Evolutionary conservation across 768 basidiomycete species (phyloP).

Genomic region (Termitomyces sp.): DNA sequence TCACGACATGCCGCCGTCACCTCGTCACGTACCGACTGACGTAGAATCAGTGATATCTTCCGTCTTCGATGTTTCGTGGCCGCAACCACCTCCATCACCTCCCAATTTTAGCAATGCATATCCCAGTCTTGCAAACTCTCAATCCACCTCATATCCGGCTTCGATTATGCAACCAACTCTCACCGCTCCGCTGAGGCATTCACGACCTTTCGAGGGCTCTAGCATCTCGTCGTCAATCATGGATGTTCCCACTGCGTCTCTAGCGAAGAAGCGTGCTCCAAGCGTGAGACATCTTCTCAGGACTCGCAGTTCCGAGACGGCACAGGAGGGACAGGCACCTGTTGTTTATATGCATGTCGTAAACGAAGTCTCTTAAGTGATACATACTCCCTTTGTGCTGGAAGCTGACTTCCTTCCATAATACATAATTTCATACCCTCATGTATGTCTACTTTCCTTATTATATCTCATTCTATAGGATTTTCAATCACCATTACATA

Average conservation of each 20-base stretch:
- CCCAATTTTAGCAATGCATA: neutral
- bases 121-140: neutral
- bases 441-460: neutral
- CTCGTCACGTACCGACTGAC: constrained; percentile 23
- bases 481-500: neutral
- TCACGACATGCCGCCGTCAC: constrained; percentile 12
- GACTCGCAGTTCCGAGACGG: constrained; percentile 21
- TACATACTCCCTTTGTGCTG: neutral
- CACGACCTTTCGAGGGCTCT: constrained; percentile 26
- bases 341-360: constrained; percentile 40
- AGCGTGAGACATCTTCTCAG: constrained; percentile 22
- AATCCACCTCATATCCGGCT: neutral
- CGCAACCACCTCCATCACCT: constrained; percentile 23
- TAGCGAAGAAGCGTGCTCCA: constrained; percentile 13
- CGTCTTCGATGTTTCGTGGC: constrained; percentile 35
- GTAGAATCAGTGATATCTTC: constrained; percentile 30
- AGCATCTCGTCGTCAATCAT: constrained; percentile 21
- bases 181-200: constrained; percentile 14
- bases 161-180: constrained; percentile 13
- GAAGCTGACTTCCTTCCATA: neutral
- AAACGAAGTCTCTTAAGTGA: constrained; percentile 29
- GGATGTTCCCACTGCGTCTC: constrained; percentile 8
- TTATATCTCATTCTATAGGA: neutral
- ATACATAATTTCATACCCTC: neutral
- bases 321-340: constrained; percentile 13